Evolutionary conservation across 139 green algal genomes (phyloP).

Genomic region (Tetraselmis chui): DNA sequence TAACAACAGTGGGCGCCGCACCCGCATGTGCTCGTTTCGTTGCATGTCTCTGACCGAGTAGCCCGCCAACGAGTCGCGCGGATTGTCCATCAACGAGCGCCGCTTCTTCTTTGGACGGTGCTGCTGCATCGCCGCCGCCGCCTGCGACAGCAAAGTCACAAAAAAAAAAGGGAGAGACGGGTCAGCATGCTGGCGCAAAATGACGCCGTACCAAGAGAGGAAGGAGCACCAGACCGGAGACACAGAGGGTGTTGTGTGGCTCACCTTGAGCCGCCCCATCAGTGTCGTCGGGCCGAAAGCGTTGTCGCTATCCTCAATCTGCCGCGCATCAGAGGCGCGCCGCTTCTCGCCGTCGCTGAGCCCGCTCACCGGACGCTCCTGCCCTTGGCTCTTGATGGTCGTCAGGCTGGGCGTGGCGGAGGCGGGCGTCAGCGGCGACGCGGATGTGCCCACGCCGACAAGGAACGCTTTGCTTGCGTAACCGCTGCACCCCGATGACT

Average conservation of each 20-base stretch:
- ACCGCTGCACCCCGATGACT: neutral
- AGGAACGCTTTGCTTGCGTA: neutral
- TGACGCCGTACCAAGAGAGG: neutral
- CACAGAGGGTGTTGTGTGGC: too few relatives aligned
- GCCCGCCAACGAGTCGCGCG: neutral
- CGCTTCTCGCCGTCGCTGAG: too few relatives aligned
- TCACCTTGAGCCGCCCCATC: neutral
- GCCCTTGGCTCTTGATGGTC: neutral
- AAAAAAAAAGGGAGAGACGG: neutral
- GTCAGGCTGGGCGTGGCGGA: neutral
- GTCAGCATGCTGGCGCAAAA: neutral
- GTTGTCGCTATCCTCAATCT: neutral
- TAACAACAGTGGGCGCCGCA: too few relatives aligned
- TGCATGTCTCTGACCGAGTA: neutral
- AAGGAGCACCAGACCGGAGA: neutral
- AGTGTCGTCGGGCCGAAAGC: neutral
- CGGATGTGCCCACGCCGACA: neutral
- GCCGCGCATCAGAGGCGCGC: neutral
- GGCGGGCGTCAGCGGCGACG: neutral
- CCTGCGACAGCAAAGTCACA: too few relatives aligned
- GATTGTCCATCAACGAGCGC: neutral
- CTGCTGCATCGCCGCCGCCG: neutral
- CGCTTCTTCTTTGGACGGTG: neutral
- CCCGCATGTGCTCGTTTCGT: neutral
- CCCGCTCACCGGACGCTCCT: neutral